Conservation (phyloP, 345 rosid species). For the Euclidium syriacum region DNA sequence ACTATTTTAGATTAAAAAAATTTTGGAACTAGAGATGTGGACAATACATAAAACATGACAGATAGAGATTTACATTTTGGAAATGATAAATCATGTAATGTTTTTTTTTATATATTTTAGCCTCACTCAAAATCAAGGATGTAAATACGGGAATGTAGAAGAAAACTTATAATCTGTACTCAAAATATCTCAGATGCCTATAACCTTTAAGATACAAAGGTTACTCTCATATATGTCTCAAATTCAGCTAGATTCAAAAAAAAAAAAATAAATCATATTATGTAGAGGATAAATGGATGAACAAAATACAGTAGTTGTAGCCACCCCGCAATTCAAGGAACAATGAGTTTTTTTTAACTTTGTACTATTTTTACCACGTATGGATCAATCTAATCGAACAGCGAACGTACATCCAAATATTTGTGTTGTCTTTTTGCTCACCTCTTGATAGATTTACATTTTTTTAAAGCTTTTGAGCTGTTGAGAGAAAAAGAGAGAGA, state of each 20-base stretch:
- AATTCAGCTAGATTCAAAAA: background rate
- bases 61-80: conserved; percentile 1
- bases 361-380: background rate
- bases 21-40: background rate
- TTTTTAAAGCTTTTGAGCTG: conserved; percentile 19
- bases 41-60: background rate
- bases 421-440: conserved; percentile 6
- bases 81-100: conserved; percentile 9
- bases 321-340: background rate
- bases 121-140: background rate
- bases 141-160: background rate
- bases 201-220: background rate
- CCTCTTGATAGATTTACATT: conserved; percentile 24
- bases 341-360: background rate
- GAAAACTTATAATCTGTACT: background rate
- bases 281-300: too few relatives aligned
- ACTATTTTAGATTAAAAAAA: too few relatives aligned
- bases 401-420: conserved; percentile 21
- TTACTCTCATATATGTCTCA: background rate
- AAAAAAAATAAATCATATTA: background rate
- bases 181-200: background rate
- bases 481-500: conserved; percentile 4
- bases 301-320: background rate
- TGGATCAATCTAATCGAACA: conserved; percentile 20
- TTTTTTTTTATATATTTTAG: too few relatives aligned